These are phyloP conservation scores for Scedosporium apiospermum DNA, from an alignment of 2,329 filamentous ascomycete genomes.

Conservation along the genomic window DNA sequence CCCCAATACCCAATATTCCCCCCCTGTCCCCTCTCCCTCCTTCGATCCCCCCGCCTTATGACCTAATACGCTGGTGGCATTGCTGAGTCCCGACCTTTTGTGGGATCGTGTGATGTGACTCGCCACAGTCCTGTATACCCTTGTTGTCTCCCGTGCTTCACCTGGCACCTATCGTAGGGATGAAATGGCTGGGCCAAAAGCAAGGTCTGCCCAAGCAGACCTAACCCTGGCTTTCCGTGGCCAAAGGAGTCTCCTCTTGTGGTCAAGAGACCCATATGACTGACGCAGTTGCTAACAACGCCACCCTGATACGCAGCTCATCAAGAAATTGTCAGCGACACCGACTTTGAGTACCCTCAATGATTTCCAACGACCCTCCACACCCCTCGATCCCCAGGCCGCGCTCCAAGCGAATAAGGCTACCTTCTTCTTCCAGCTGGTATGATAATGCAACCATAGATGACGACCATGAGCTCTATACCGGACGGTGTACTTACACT, in stretches of 20 bases:
- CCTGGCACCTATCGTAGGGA: neutral
- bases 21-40: neutral
- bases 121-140: neutral
- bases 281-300: neutral
- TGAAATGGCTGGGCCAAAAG: neutral
- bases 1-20: slow-evolving; percentile 4
- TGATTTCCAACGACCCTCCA: slow-evolving; percentile 40
- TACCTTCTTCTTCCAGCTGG: slow-evolving; percentile 96
- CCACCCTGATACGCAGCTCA: slow-evolving; percentile 54
- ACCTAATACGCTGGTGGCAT: slow-evolving; percentile 3
- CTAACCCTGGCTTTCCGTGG: neutral
- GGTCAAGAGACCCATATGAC: neutral
- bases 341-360: slow-evolving; percentile 73
- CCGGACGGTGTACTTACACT: slow-evolving; percentile 26
- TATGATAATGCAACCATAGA: slow-evolving; percentile 32
- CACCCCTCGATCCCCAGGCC: slow-evolving; percentile 65
- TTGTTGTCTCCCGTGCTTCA: too few species aligned
- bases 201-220: neutral
- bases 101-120: neutral
- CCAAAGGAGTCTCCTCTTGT: neutral
- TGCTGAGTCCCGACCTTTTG: too few species aligned
- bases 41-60: neutral
- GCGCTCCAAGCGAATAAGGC: slow-evolving; percentile 94
- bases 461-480: neutral
- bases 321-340: slow-evolving; percentile 93